A percentile compares a stretch with the other conserved stretches of the same genome.
Evolutionary conservation across 495 filamentous ascomycete genomes (phyloP).

Genomic region (Penicillium samsonianum): DNA sequence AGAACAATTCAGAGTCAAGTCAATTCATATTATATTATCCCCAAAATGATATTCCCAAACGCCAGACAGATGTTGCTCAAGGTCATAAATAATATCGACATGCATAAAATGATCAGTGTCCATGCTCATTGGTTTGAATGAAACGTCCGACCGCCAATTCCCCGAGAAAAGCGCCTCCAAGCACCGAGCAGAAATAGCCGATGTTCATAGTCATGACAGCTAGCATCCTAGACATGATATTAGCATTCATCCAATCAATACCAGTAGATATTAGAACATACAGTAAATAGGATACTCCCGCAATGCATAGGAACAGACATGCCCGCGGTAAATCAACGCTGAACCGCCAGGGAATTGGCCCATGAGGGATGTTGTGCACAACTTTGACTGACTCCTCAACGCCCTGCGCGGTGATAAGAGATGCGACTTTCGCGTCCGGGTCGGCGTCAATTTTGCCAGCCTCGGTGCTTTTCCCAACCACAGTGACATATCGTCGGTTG

Average conservation of each 20-base stretch:
- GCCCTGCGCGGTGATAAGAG: conserved; percentile 64
- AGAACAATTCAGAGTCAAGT: not conserved
- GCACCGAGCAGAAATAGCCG: conserved; percentile 89
- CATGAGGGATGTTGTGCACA: conserved; percentile 52
- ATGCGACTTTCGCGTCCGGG: conserved; percentile 58
- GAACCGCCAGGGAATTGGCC: conserved; percentile 67
- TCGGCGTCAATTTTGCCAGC: conserved; percentile 55
- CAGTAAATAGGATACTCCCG: conserved; percentile 84
- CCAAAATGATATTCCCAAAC: conserved; percentile 1
- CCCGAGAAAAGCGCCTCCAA: conserved; percentile 80
- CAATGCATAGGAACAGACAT: conserved; percentile 63
- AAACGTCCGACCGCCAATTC: conserved; percentile 79
- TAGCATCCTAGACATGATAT: conserved; percentile 69
- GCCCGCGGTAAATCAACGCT: conserved; percentile 77
- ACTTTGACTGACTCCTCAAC: conserved; percentile 74
- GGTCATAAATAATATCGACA: not conserved
- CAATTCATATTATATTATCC: not conserved
- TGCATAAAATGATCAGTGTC: conserved; percentile 18
- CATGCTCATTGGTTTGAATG: conserved; percentile 36
- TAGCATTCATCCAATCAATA: not conserved
- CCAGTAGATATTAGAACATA: conserved; percentile 46
- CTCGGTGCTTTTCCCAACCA: conserved; percentile 62
- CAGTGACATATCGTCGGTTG: conserved; percentile 72
- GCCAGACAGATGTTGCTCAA: conserved; percentile 1
- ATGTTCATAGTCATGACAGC: conserved; percentile 98